Evolutionary conservation across 2,329 filamentous ascomycete genomes (phyloP).

Genomic region (Zalaria obscura): DNA sequence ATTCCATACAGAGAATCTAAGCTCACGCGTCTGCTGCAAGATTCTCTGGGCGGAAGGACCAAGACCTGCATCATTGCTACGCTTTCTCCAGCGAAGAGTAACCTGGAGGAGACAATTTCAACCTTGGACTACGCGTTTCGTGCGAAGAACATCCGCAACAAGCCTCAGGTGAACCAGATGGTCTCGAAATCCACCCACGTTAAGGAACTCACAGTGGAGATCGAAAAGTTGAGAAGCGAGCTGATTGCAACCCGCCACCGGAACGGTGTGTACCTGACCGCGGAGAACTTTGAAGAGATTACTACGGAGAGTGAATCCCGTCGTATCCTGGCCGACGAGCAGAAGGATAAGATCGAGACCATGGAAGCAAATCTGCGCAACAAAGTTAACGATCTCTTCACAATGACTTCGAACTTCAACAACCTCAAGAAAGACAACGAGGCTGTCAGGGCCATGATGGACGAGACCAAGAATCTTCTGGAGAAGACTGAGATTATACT

Average conservation of each 20-base stretch:
- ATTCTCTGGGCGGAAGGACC: conserved; percentile 85
- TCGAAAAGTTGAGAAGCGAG: conserved; percentile 88
- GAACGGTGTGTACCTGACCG: conserved; percentile 87
- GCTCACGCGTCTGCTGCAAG: conserved; percentile 84
- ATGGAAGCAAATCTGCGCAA: conserved; percentile 83
- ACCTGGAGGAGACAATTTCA: conserved; percentile 94
- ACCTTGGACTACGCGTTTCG: conserved; percentile 96
- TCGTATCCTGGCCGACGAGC: conserved; percentile 81
- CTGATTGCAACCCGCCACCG: conserved; percentile 83
- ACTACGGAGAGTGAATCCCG: conserved; percentile 84
- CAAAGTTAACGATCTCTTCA: conserved; percentile 85
- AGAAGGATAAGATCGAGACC: conserved; percentile 79
- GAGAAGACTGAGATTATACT: conserved; percentile 82
- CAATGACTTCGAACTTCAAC: conserved; percentile 75
- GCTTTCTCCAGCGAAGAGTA: conserved; percentile 84
- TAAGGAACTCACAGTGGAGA: conserved; percentile 79
- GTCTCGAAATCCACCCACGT: conserved; percentile 88
- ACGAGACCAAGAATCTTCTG: conserved; percentile 66
- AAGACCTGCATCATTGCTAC: conserved; percentile 99
- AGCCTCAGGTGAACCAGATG: conserved; percentile 84
- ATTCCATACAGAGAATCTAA: conserved; percentile 95
- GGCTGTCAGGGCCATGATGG: conserved; percentile 53
- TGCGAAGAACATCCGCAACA: conserved; percentile 97
- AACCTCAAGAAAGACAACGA: conserved; percentile 84
- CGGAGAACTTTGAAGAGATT: conserved; percentile 81